phyloP scores from a whole-genome alignment of 108 stramenopile genomes.

The Cyclotella choctawhatcheeana region DNA sequence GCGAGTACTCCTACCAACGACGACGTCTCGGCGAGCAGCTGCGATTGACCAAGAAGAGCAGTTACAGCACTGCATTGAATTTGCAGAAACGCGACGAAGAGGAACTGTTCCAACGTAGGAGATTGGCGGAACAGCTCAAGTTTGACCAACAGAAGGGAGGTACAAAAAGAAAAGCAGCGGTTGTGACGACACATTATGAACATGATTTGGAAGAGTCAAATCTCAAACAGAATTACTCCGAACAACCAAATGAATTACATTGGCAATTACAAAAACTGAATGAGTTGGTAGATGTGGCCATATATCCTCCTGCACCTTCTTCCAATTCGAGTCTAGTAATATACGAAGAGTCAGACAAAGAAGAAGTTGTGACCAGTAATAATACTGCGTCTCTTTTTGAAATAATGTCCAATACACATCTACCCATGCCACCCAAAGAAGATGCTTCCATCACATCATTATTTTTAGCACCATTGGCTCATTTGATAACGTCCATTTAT shows the following conservation, averaged over 20 bases:
- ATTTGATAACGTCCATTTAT: constrained; percentile 31
- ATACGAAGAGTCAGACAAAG: not conserved
- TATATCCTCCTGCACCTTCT: not conserved
- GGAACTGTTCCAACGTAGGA: not conserved
- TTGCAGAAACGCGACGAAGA: not conserved
- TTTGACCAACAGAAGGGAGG: not conserved
- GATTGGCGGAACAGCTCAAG: not conserved
- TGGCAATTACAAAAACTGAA: not conserved
- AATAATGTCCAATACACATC: constrained; percentile 19
- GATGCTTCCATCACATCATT: constrained; percentile 31
- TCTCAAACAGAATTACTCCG: not conserved
- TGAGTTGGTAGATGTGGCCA: not conserved
- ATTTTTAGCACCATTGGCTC: constrained; percentile 39
- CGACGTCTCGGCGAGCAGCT: not conserved
- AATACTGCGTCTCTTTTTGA: not conserved
- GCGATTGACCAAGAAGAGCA: not conserved
- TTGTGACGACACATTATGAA: not conserved
- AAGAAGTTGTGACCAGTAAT: not conserved
- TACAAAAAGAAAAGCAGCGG: not conserved
- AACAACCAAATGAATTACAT: not conserved
- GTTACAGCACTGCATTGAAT: not conserved
- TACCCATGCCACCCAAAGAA: constrained; percentile 46
- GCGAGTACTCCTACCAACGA: not conserved
- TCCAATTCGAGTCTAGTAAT: not conserved
- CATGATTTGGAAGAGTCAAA: not conserved